Base-by-base conservation (phyloP, 352 stramenopile species). In the Achlya hypogyna region DNA sequence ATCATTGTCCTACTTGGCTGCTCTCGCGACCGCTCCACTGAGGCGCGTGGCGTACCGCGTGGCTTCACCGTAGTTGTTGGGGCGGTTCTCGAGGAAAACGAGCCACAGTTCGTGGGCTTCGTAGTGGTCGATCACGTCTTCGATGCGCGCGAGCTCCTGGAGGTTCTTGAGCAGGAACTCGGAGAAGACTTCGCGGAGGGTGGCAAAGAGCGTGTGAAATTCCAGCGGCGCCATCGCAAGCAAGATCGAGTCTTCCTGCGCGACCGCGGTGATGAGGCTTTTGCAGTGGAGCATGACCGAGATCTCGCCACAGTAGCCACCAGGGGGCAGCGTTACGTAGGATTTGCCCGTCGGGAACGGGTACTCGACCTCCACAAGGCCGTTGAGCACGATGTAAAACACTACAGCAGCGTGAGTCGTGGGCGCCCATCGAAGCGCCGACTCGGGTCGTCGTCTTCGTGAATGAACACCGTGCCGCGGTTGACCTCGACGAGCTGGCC, bases 71-170 rank as follows among this genome's bases (percentile, higher is more conserved):
- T 84, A 69, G 69, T 85, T 71, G 5, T 72, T 66, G 25, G 75
- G 54, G 6, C 79, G 71, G 14, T 53, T 71, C 8, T 87, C 73
- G 22, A 80, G 84, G 65, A 85, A 80, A 6, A 79, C 79, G 16
- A 74, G 71, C 81, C 81, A 89, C 0, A 89, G 53, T 27, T 78
- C 72, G 63, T 81, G 76, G 1, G 74, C 73, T 20, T 86, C 78
- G 51, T 87, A 90, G 49, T 90, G 81, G 59, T 88, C 75, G 71
- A 89, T 86, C 16, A 88, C 63, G 40, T 88, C 79, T 69, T 88
- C 81, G 2, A 73, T 72, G 0, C 65, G 69, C 1, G 62, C 70
- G 32, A 75, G 75, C 5, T 84, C 72, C 2, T 79, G 81, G 8
- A 90, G 66, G 58, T 78, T 86, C 35, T 82, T 81, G 71, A 90